phyloP scores from a whole-genome alignment of 495 filamentous ascomycete genomes.

The Penicillium lagena region DNA sequence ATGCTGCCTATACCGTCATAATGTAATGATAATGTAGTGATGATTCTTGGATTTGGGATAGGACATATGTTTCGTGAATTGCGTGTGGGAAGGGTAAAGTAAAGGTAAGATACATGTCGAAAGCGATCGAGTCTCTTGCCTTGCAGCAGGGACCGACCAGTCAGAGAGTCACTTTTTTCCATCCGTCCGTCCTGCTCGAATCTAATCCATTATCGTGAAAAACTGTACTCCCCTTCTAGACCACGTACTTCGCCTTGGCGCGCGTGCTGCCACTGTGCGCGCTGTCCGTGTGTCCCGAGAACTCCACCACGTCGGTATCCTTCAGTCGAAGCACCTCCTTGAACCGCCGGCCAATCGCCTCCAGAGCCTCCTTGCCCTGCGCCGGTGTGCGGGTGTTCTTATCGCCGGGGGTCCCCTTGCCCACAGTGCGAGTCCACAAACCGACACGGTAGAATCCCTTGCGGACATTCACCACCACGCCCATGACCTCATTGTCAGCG shows the following conservation, averaged over 20 bases:
- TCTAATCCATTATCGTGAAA: background rate
- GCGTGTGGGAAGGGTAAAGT: conserved; percentile 7
- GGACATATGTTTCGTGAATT: conserved; percentile 22
- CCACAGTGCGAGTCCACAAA: conserved; percentile 85
- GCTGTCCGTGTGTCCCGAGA: conserved; percentile 92
- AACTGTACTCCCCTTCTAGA: conserved; percentile 38
- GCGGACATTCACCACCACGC: conserved; percentile 96
- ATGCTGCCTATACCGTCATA: too few species aligned
- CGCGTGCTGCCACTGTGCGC: conserved; percentile 88
- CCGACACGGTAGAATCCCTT: conserved; percentile 97
- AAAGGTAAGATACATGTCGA: conserved; percentile 24
- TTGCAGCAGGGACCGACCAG: too few species aligned
- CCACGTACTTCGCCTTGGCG: conserved; percentile 88
- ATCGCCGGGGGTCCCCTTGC: conserved; percentile 69
- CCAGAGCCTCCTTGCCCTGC: conserved; percentile 76
- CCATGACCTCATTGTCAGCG: conserved; percentile 92
- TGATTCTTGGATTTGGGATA: background rate
- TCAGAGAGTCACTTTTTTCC: too few species aligned
- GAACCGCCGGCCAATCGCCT: conserved; percentile 79
- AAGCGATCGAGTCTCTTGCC: conserved; percentile 15
- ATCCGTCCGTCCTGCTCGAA: background rate
- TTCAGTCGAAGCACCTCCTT: conserved; percentile 81
- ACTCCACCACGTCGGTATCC: conserved; percentile 73
- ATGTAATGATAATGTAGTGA: too few species aligned
- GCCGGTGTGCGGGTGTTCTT: conserved; percentile 66